Evolutionary conservation across 495 filamentous ascomycete genomes (phyloP).

Genomic region (Penicillium mononematosum): DNA sequence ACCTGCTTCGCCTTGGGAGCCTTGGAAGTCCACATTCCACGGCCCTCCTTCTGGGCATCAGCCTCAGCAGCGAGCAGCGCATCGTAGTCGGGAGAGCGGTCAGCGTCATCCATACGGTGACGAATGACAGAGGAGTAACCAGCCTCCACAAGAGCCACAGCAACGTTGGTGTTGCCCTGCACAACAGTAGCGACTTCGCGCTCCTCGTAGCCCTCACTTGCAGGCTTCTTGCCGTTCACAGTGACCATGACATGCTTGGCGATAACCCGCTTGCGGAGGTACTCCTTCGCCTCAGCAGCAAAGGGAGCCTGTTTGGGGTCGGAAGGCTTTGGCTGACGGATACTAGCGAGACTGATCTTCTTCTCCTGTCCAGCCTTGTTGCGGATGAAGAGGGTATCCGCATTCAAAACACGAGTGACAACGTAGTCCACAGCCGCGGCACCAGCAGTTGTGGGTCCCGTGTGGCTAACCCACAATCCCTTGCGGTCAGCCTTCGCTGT

Average conservation of each 20-base stretch:
- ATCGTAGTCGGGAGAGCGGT: slow-evolving; percentile 91
- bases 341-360: slow-evolving; percentile 86
- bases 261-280: slow-evolving; percentile 86
- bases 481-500: slow-evolving; percentile 69
- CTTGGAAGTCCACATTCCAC: slow-evolving; percentile 93
- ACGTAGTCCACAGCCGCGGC: slow-evolving; percentile 68
- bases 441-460: slow-evolving; percentile 55
- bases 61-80: slow-evolving; percentile 88
- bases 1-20: slow-evolving; percentile 74
- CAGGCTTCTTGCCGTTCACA: slow-evolving; percentile 87
- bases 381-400: slow-evolving; percentile 83
- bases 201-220: slow-evolving; percentile 87
- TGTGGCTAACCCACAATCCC: slow-evolving; percentile 76
- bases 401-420: slow-evolving; percentile 80
- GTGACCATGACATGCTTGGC: slow-evolving; percentile 89
- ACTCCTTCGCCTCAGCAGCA: slow-evolving; percentile 92
- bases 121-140: slow-evolving; percentile 92
- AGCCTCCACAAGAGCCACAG: slow-evolving; percentile 78
- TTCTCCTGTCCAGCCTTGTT: slow-evolving; percentile 82
- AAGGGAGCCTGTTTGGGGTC: slow-evolving; percentile 83
- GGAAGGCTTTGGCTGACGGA: slow-evolving; percentile 83
- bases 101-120: slow-evolving; percentile 87
- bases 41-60: slow-evolving; percentile 75
- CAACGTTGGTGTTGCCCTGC: slow-evolving; percentile 81
- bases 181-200: slow-evolving; percentile 89